Conservation (phyloP, 2,329 filamentous ascomycete species). For the Ceratocystis variospora region DNA sequence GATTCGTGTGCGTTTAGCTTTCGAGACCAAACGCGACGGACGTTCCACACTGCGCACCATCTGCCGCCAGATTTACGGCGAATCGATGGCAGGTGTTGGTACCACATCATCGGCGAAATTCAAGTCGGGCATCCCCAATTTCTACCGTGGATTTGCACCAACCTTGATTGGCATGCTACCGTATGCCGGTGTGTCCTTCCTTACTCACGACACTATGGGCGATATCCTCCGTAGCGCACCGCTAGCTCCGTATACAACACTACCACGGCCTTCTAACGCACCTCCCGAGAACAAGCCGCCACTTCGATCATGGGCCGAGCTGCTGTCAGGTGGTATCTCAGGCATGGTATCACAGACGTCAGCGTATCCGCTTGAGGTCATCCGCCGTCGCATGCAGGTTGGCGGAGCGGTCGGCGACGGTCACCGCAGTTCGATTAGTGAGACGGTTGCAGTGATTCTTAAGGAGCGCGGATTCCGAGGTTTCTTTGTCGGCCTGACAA, state of each 20-base stretch:
- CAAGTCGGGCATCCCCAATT: conserved; percentile 63
- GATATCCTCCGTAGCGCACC: conserved; percentile 62
- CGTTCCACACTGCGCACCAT: conserved; percentile 61
- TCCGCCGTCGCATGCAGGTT: conserved; percentile 89
- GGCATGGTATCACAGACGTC: conserved; percentile 82
- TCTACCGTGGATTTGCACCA: conserved; percentile 85
- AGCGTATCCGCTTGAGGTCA: conserved; percentile 88
- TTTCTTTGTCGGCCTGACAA: conserved; percentile 85
- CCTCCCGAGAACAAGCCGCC: conserved; percentile 48
- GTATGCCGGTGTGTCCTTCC: conserved; percentile 88
- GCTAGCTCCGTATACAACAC: conserved; percentile 59
- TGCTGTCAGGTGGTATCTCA: conserved; percentile 70
- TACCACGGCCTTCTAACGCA: conserved; percentile 45
- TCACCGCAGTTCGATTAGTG: conserved; percentile 58
- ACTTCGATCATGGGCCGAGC: conserved; percentile 73
- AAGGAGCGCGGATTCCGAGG: conserved; percentile 62
- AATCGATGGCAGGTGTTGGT: conserved; percentile 36
- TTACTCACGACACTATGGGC: conserved; percentile 82
- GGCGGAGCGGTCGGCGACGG: conserved; percentile 88
- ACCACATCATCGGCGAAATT: conserved; percentile 26
- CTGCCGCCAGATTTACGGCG: conserved; percentile 74
- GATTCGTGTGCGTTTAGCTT: conserved; percentile 80
- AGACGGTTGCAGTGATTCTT: conserved; percentile 64
- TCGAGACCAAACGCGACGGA: conserved; percentile 69
- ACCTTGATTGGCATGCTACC: conserved; percentile 91